Evolutionary conservation across 1,139 yeast species (phyloP), one percentile per base, ranked within the genome.

Genomic region (Suhomyces choctaworum): DNA sequence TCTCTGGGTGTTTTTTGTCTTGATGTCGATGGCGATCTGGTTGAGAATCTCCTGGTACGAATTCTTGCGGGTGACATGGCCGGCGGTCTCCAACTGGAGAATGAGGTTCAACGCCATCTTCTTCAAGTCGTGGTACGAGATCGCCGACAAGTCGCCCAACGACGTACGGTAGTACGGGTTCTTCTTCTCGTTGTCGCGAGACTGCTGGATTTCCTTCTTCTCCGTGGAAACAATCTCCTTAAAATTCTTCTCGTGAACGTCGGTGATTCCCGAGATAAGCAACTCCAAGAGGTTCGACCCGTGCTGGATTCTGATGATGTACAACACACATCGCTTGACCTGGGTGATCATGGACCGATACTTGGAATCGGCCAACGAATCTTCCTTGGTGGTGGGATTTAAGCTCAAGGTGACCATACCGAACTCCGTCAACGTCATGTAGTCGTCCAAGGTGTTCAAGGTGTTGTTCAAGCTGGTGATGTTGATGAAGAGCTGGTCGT

Each of bases 11-110:
- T 82, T 81, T 51, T 89, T 89, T 25, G 87, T 79, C 51, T 82
- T 80, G 48, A 92, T 88, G 47, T 94, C 97, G 35, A 75, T 64
- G 0, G 96, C 96, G 42, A 92, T 83, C 43, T 85, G 88, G 53
- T 89, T 89, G 40, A 92, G 63, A 16, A 92, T 58, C 16, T 76
- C 81, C 55, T 92, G 98, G 57, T 82, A 88, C 21, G 85, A 80
- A 53, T 87, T 79, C 14, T 71, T 66, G 39, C 95, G 72, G 3
- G 83, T 66, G 9, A 89, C 72, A 32, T 73, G 64, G 2, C 90
- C 92, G 56, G 78, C 64, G 1, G 74, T 58, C 54, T 90, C 97
- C 35, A 92, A 66, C 48, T 88, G 87, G 36, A 89, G 66, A 3
- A 92, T 72, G 34, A 82, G 76, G 48, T 85, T 92, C 32, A 94